phyloP scores from a whole-genome alignment of 2,329 filamentous ascomycete species.

The Colletotrichum sublineola region DNA sequence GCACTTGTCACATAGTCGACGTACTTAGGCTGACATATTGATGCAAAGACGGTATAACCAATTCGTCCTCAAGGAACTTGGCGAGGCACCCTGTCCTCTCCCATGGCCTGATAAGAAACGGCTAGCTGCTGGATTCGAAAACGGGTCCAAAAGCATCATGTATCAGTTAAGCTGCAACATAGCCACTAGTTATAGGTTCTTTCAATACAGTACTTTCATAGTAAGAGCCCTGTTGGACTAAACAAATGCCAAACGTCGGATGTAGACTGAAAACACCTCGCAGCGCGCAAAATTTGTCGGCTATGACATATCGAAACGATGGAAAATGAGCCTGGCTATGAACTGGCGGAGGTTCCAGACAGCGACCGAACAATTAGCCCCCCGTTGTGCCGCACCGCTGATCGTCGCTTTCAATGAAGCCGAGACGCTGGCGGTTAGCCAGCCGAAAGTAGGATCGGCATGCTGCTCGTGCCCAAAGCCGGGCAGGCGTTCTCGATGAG shows the following conservation, averaged over 20 bases:
- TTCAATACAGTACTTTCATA: neutral
- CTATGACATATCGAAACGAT: too few relatives aligned
- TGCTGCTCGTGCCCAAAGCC: too few relatives aligned
- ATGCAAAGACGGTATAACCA: too few relatives aligned
- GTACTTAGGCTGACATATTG: neutral
- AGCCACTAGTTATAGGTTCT: neutral
- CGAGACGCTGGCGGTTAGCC: neutral
- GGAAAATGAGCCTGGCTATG: too few relatives aligned
- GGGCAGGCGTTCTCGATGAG: too few relatives aligned
- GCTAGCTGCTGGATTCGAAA: neutral
- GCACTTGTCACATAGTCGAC: neutral
- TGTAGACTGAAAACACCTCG: too few relatives aligned
- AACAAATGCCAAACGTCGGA: too few relatives aligned
- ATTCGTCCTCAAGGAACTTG: too few relatives aligned
- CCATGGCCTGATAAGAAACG: neutral
- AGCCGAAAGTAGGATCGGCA: too few relatives aligned
- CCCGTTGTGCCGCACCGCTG: neutral
- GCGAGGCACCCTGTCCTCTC: too few relatives aligned
- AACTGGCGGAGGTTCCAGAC: neutral
- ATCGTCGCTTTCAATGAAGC: conserved; percentile 11
- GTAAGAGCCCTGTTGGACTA: too few relatives aligned
- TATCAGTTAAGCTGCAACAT: neutral
- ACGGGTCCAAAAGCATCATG: neutral
- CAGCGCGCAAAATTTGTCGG: too few relatives aligned
- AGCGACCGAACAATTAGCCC: neutral